A percentile compares a stretch with the other conserved stretches of the same genome.
Evolutionary conservation across 495 filamentous ascomycete genomes (phyloP).

Genomic region (Annulohypoxylon maeteangense): DNA sequence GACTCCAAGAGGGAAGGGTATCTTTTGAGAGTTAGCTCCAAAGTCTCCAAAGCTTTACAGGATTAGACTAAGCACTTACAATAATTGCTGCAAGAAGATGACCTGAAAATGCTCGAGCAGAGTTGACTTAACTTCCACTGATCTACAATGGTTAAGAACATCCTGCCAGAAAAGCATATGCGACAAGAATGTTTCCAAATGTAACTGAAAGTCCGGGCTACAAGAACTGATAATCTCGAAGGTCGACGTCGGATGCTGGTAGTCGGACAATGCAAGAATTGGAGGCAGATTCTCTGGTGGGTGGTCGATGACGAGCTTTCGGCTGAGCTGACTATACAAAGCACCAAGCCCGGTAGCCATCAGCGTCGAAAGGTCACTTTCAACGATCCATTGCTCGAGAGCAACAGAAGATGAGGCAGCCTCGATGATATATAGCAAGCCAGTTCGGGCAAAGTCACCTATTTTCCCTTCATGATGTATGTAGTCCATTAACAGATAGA

Average conservation of each 20-base stretch:
- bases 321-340: constrained; percentile 94
- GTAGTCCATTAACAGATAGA: constrained; percentile 94
- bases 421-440: constrained; percentile 94
- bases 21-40: constrained; percentile 57
- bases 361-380: constrained; percentile 93
- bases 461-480: constrained; percentile 93
- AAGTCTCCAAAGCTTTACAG: not conserved
- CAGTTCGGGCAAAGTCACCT: constrained; percentile 97
- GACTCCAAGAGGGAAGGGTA: constrained; percentile 97
- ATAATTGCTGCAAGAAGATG: constrained; percentile 91
- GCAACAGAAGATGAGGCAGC: constrained; percentile 82
- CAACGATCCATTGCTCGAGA: constrained; percentile 94
- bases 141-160: constrained; percentile 93
- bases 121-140: constrained; percentile 88
- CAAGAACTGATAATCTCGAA: constrained; percentile 76
- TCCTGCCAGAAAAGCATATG: constrained; percentile 98
- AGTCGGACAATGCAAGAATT: constrained; percentile 87
- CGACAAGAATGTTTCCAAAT: constrained; percentile 93
- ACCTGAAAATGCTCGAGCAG: constrained; percentile 97
- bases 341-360: constrained; percentile 97
- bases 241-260: constrained; percentile 68
- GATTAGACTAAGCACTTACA: constrained; percentile 66
- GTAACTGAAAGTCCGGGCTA: constrained; percentile 74
- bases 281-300: constrained; percentile 74
- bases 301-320: constrained; percentile 72